A percentile compares a stretch with the other conserved stretches of the same genome.
These are phyloP conservation scores for Cystobasidium ongulense DNA, from an alignment of 768 basidiomycete genomes.

Conservation along the genomic window DNA sequence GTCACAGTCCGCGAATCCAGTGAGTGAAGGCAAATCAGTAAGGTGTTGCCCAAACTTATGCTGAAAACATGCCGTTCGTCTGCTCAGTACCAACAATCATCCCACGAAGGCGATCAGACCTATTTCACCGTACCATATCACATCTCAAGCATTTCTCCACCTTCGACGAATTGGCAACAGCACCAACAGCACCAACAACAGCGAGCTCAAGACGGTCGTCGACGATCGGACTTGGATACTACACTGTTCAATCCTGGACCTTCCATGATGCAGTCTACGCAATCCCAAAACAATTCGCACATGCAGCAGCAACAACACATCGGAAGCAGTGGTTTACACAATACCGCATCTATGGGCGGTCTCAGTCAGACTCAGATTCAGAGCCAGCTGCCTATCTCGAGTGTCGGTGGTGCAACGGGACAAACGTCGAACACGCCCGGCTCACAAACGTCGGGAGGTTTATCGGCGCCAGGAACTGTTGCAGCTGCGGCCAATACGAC, in stretches of 20 bases:
- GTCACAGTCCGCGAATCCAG: neutral
- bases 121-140: neutral
- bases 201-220: neutral
- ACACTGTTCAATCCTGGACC: neutral
- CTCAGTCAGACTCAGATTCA: neutral
- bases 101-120: neutral
- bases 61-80: neutral
- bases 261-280: neutral
- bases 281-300: neutral
- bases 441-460: neutral
- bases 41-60: neutral
- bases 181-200: neutral
- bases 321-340: neutral
- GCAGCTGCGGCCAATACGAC: neutral
- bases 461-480: neutral
- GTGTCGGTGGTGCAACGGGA: neutral
- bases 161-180: constrained; percentile 1
- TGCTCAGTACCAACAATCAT: neutral
- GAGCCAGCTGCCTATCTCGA: neutral
- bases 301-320: neutral
- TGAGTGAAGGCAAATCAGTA: neutral
- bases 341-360: neutral
- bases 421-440: neutral
- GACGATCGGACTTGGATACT: neutral
- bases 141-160: neutral